Percentiles rank a stretch among this genome's conserved stretches.
phyloP scores from a whole-genome alignment of 768 basidiomycete genomes.

The Suillus americanus region DNA sequence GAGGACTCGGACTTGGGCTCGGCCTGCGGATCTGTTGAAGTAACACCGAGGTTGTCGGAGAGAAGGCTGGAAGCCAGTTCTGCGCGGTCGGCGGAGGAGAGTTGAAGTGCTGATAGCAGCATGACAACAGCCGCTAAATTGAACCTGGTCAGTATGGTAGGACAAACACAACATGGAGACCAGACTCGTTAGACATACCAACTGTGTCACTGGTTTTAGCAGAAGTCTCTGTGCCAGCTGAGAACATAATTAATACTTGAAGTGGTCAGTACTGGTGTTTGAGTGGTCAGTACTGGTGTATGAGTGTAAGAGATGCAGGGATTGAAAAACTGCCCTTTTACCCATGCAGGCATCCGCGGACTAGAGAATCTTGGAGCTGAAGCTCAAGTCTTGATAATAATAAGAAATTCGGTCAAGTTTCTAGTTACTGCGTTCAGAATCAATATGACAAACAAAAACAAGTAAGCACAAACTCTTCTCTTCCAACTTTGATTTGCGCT shows the following conservation, averaged over 20 bases:
- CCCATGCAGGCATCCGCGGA: background rate
- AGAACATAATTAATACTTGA: background rate
- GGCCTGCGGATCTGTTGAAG: background rate
- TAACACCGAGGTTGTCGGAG: background rate
- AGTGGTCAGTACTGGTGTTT: background rate
- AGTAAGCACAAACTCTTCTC: background rate
- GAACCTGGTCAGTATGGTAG: background rate
- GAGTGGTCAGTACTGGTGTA: background rate
- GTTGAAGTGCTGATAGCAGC: background rate
- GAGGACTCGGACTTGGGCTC: no score
- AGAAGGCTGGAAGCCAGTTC: background rate
- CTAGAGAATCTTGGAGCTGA: background rate
- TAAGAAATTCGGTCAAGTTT: background rate
- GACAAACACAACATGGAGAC: background rate
- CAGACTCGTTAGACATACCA: background rate
- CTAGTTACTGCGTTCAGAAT: background rate
- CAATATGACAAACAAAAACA: background rate
- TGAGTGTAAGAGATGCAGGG: background rate
- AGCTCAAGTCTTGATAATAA: no score
- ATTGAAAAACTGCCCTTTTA: background rate
- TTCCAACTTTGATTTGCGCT: background rate
- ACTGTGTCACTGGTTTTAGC: background rate
- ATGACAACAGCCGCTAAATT: background rate
- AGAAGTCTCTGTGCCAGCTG: no score
- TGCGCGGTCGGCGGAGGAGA: background rate